phyloP scores from a whole-genome alignment of 176 grass and related monocot species.

The Oryza brachyantha region DNA sequence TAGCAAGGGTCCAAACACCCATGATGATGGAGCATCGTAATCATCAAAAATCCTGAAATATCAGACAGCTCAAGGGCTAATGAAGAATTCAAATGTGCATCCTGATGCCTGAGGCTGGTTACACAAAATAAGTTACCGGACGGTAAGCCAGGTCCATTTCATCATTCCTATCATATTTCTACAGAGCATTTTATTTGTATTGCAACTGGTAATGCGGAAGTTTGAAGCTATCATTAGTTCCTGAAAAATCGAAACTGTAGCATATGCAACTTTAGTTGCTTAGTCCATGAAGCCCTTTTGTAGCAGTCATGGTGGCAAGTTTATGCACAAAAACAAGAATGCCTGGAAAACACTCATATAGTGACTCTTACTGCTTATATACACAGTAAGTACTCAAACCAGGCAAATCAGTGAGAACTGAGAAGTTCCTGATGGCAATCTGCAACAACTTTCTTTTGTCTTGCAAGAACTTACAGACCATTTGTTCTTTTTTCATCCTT shows the following conservation, averaged over 20 bases:
- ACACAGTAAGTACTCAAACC: neutral
- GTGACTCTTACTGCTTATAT: neutral
- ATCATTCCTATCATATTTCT: conserved; percentile 4
- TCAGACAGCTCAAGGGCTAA: neutral
- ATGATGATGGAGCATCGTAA: neutral
- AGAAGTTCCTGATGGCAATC: neutral
- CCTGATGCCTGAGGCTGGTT: neutral
- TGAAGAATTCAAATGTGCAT: neutral
- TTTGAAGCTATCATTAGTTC: conserved; percentile 1
- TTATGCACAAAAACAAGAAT: neutral
- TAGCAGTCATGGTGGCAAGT: neutral
- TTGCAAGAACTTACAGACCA: neutral
- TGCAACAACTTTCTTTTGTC: neutral
- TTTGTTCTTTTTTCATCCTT: neutral
- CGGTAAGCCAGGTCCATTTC: neutral
- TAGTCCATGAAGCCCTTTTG: neutral
- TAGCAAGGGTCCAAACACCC: neutral
- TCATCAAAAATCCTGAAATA: neutral
- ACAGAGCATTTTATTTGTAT: conserved; percentile 1
- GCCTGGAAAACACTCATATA: neutral
- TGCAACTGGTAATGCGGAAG: conserved; percentile 11
- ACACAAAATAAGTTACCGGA: neutral
- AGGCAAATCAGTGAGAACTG: neutral
- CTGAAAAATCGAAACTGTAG: neutral
- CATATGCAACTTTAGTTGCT: neutral